Evolutionary conservation across 768 basidiomycete species (phyloP), one percentile per base, ranked within the genome.

Genomic region (Lyophyllum decastes): DNA sequence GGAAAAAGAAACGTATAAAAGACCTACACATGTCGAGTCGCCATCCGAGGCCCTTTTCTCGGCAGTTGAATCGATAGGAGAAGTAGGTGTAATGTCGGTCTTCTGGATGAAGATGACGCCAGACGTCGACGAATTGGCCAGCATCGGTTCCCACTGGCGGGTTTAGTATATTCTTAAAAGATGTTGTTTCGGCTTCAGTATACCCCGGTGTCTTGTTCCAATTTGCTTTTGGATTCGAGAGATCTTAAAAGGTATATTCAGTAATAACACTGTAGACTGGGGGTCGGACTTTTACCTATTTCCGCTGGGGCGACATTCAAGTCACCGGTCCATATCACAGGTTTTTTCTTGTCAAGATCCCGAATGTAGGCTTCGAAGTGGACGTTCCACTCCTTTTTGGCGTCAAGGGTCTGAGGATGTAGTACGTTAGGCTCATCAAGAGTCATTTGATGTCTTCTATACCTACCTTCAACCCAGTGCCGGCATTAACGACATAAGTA

Each of bases 191-290:
- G 8, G 80, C 84, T 65, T 90, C 84, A 0, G 93, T 95, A 68
- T 92, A 92, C 0, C 93, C 93, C 1, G 93, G 76, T 0, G 89
- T 86, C 68, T 95, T 95, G 71, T 95, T 94, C 91, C 91, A 94
- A 66, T 94, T 93, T 49, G 76, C 62, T 55, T 87, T 85, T 0
- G 87, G 73, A 62, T 92, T 88, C 11, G 84, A 63, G 17, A 93
- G 79, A 68, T 93, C 90, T 90, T 60, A 17, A 16, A 12, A 38
- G 35, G 30, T 57, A 11, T 19, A 4, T 10, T 22, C 17, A 46
- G 27, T 4, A 5, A 27, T 43, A 9, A 4, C 16, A 22, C 14
- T 45, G 9, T 26, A 19, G 14, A 21, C 4, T 17, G 6, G 34
- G 27, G 3, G 11, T 49, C 30, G 46, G 24, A 34, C 46, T 21